Base-by-base conservation (phyloP, 2,329 filamentous ascomycete species). In the Epichloe scottii region DNA sequence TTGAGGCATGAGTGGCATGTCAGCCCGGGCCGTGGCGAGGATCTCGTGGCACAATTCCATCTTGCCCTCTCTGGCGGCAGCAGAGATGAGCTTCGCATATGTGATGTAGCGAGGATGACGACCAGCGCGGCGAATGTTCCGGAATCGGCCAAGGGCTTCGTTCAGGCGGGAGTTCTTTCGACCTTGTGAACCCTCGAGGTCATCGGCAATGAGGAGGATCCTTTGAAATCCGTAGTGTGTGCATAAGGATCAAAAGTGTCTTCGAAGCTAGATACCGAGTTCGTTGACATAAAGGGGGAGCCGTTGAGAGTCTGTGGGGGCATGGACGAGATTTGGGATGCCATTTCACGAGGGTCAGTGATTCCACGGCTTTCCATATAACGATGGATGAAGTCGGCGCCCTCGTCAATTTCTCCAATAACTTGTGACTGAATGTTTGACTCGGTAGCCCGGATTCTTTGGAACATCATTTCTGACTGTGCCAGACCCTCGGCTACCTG, bases 71-170 rank as follows among this genome's bases (percentile, higher is more conserved):
- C 91, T 89, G 50, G 90, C 88, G 56, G 91, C 90, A 53, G 88
- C 87, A 46, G 85, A 84, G 62, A 98, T 95, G 57, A 98, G 76
- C 76, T 96, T 97, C 47, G 90, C 89, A 61, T 97, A 96, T 1
- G 90, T 95, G 67, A 95, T 93, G 71, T 97, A 97, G 54, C 91
- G 83, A 49, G 91, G 89, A 65, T 96, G 89, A 63, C 89, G 84
- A 56, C 91, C 90, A 62, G 87, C 81, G 53, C 90, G 88, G 56
- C 93, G 89, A 74, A 96, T 95, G 70, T 95, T 95, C 65, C 84
- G 87, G 70, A 97, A 88, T 59, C 89, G 85, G 56, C 76, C 77
- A 55, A 97, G 71, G 37, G 89, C 88, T 57, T 95, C 89, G 56
- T 84, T 84, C 54, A 96, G 75, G 57, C 85, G 82, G 49, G 82